Evolutionary conservation across 768 basidiomycete species (phyloP).

Genomic region (Lanmaoa pseudosensibilis): DNA sequence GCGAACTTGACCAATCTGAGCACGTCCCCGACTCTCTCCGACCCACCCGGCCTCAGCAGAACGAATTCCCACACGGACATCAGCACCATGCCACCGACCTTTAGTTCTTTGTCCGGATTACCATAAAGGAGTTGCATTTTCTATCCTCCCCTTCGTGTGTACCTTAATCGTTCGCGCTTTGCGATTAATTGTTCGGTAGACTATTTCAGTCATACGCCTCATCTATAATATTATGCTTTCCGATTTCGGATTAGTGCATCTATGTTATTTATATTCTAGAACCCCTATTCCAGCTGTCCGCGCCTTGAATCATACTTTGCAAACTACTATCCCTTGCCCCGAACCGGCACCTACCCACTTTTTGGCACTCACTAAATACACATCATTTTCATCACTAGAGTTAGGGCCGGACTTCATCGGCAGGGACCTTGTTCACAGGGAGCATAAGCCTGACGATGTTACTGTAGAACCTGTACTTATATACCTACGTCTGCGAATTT

Average conservation of each 20-base stretch:
- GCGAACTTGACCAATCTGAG: neutral
- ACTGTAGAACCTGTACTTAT: too few relatives aligned
- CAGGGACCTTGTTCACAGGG: too few relatives aligned
- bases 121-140: neutral
- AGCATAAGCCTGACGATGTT: too few relatives aligned
- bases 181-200: neutral
- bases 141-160: neutral
- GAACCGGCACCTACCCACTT: too few relatives aligned
- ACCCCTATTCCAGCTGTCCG: neutral
- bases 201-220: neutral
- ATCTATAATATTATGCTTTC: neutral
- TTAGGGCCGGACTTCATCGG: too few relatives aligned
- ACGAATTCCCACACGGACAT: constrained; percentile 18
- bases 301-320: neutral
- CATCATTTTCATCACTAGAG: too few relatives aligned
- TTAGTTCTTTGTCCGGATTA: constrained; percentile 9
- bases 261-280: neutral
- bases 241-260: neutral
- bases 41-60: neutral
- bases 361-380: too few relatives aligned
- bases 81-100: constrained; percentile 16
- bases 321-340: neutral
- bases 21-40: neutral
- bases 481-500: too few relatives aligned
- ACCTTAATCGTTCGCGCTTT: neutral